Percentiles rank a stretch among this genome's conserved stretches.
These are phyloP conservation scores for Taphrina wiesneri DNA, from an alignment of 1,139 yeast genomes.

Conservation along the genomic window DNA sequence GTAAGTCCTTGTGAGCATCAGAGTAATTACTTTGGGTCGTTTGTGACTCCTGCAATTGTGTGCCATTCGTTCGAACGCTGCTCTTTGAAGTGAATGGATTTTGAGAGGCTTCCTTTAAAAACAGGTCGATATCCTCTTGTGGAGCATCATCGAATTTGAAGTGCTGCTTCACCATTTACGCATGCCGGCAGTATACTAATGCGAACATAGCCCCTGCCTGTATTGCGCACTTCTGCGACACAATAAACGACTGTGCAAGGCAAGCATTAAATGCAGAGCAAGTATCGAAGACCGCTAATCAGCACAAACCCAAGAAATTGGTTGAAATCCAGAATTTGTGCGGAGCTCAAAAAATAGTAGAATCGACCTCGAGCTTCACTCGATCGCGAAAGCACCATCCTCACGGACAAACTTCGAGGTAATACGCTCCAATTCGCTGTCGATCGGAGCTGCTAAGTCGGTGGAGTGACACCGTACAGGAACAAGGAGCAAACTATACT, in stretches of 20 bases:
- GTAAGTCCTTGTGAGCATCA: not conserved
- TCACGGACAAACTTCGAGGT: not conserved
- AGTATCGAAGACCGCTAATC: too few relatives aligned
- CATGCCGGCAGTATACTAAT: not conserved
- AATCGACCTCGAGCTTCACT: not conserved
- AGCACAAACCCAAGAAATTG: not conserved
- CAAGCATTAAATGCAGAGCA: too few relatives aligned
- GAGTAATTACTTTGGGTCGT: not conserved
- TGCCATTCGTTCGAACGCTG: not conserved
- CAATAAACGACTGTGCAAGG: too few relatives aligned
- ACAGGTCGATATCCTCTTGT: not conserved
- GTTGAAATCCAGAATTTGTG: not conserved
- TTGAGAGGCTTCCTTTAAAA: not conserved
- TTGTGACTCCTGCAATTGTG: not conserved
- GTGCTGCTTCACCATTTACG: slow-evolving; percentile 28
- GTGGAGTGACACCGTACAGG: too few relatives aligned
- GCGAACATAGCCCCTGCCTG: not conserved
- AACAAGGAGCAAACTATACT: not conserved
- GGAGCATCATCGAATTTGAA: slow-evolving; percentile 26
- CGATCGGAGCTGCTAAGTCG: too few relatives aligned
- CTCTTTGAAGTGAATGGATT: not conserved
- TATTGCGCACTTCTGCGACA: not conserved
- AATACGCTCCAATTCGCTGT: not conserved
- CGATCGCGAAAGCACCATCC: not conserved
- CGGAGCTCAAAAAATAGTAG: not conserved